phyloP scores from a whole-genome alignment of 139 green algal genomes.

The Spirogloea muscicola region DNA sequence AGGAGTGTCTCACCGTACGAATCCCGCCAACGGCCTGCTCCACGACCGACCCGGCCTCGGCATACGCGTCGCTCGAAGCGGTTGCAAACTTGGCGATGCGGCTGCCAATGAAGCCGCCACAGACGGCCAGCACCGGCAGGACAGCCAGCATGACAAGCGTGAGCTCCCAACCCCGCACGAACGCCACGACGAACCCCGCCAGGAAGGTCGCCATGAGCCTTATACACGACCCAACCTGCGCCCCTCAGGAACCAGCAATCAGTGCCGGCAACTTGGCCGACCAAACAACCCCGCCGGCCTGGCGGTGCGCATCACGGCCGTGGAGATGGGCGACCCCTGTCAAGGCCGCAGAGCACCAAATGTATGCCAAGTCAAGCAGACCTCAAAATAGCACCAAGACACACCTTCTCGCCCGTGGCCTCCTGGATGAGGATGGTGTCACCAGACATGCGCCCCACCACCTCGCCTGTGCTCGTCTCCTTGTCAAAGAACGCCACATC shows the following conservation, averaged over 20 bases:
- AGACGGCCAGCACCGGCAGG: slow-evolving; percentile 57
- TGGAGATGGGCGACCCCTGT: not conserved
- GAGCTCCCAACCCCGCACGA: slow-evolving; percentile 69
- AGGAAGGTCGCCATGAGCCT: slow-evolving; percentile 38
- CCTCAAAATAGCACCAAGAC: not conserved
- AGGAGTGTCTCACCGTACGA: slow-evolving; percentile 23
- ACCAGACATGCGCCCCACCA: slow-evolving; percentile 40
- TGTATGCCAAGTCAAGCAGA: not conserved
- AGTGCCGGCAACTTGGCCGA: too few relatives aligned
- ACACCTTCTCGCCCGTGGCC: slow-evolving; percentile 45
- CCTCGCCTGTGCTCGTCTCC: slow-evolving; percentile 34
- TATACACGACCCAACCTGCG: slow-evolving; percentile 35
- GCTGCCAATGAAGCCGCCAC: slow-evolving; percentile 17
- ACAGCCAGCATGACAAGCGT: slow-evolving; percentile 67
- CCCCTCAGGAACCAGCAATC: too few relatives aligned
- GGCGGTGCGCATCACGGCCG: too few relatives aligned
- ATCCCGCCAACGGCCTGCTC: slow-evolving; percentile 36
- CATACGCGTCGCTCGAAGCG: slow-evolving; percentile 32
- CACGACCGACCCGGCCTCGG: slow-evolving; percentile 19
- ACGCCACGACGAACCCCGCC: slow-evolving; percentile 56
- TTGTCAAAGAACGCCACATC: slow-evolving; percentile 81
- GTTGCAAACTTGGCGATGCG: slow-evolving; percentile 7
- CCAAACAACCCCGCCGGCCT: too few relatives aligned
- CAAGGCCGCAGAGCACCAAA: not conserved
- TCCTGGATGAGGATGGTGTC: slow-evolving; percentile 42